Percentiles rank a stretch among this genome's conserved stretches.
These are phyloP conservation scores for Phytophthora citrophthora DNA, from an alignment of 352 stramenopile species.

Conservation along the genomic window DNA sequence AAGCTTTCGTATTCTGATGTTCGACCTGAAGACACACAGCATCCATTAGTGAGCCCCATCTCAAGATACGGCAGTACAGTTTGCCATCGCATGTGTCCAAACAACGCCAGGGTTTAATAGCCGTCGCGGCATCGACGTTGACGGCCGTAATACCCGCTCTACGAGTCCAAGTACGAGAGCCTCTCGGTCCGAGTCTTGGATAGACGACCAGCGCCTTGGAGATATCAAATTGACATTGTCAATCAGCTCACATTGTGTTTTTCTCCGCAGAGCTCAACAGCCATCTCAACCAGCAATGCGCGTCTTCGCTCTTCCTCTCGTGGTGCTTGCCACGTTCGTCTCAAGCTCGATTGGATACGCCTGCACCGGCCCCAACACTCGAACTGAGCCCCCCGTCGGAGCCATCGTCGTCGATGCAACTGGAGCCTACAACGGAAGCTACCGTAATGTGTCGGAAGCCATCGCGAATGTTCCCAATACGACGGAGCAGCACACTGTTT, in stretches of 20 bases:
- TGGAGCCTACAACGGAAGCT: constrained; percentile 3
- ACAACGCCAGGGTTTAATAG: not conserved
- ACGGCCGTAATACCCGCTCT: too few species aligned
- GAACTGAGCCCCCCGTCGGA: constrained; percentile 2
- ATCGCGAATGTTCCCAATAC: constrained; percentile 8
- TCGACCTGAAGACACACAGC: not conserved
- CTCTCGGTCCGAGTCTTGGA: too few species aligned
- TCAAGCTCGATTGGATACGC: not conserved
- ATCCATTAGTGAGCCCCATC: not conserved
- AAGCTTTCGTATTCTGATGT: too few species aligned
- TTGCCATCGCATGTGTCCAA: not conserved
- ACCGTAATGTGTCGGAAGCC: constrained; percentile 4
- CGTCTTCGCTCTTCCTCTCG: constrained; percentile 3
- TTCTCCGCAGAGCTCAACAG: not conserved
- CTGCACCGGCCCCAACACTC: constrained; percentile 1
- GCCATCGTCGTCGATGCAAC: constrained; percentile 18
- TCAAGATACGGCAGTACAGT: not conserved
- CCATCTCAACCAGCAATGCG: constrained; percentile 3
- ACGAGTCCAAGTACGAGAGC: too few species aligned
- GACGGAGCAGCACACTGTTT: constrained; percentile 12
- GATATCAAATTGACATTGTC: not conserved
- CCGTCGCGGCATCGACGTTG: not conserved
- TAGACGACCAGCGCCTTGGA: not conserved
- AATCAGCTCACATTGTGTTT: constrained; percentile 7
- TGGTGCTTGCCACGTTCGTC: constrained; percentile 8